Evolutionary conservation across 805 yeast genomes (phyloP), one percentile per base, ranked within the genome.

Genomic region (Cyberlindnera maritima): DNA sequence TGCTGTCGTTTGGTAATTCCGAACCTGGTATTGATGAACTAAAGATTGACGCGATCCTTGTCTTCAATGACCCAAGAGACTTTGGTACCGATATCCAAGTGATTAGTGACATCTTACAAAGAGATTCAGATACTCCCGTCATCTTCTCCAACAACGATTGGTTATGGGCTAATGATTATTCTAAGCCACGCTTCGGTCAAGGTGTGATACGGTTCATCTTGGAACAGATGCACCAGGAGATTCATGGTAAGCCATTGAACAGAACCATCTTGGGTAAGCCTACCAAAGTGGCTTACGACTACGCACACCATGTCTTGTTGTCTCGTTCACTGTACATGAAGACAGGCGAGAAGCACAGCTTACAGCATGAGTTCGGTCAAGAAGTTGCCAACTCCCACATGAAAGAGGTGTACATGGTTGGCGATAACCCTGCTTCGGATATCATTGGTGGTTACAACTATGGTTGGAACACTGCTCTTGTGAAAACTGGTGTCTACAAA

Each of bases 361-460:
- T 25, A 21, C 19, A 32, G 31, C 50, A 33, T 36, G 50, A 43
- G 32, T 53, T 61, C 9, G 66, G 65, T 12, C 46, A 57, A 26
- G 51, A 49, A 18, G 50, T 61, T 1, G 28, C 10, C 0, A 17
- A 50, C 2, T 57, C 75, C 0, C 81, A 78, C n/a, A 72, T 85
- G 56, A 68, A 71, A 32, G 66, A 75, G n/a, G 85, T 94, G 2
- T 91, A 75, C 67, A 94, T 94, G 99, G 88, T 94, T 31, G 99
- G 99, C 25, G 99, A 94, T 67, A 94, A 94, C 64, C 98, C 97
- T 4, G 94, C 84, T 25, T 80, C 90, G 42, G 99, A 94, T 63
- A 94, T 94, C 44, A 75, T 76, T 46, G 99, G 99, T 0, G 99
- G 96, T 6, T 83, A 85, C 57, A 70, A 71, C 41, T 82, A 83